Base-by-base conservation (phyloP, 768 basidiomycete species). In the Lactarius quietus region DNA sequence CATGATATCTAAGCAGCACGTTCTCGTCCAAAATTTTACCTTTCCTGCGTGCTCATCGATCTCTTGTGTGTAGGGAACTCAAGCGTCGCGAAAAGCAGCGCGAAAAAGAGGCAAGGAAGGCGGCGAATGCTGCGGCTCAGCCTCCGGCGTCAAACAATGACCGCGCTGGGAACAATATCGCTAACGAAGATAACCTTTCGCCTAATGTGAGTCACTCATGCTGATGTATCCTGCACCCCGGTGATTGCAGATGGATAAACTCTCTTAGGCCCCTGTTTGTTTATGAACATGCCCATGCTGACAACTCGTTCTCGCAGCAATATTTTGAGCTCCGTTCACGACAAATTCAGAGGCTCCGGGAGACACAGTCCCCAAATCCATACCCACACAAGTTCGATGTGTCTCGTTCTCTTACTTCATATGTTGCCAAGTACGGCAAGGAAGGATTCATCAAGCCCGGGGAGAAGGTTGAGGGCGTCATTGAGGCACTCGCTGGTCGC, bases 301-400 rank as follows among this genome's bases (percentile, higher is more conserved):
- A 63, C 29, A 55, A 23, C 6, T 23, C 7, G 3, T 15, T 52
- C 59, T 31, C 73, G 6, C 70, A 99, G 95, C 93, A 96, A 93
- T 99, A 98, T 82, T 96, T 89, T 74, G 95, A 98, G 73, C 79
- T 94, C 70, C 90, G 97, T 70, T 93, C 90, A 33, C 86, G 93
- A 56, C 87, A 92, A 71, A 94, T 99, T 71, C 84, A 87, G 68
- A 85, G 87, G 70, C 85, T 99, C 68, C 89, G 92, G 77, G 82
- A 88, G 73, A 90, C 91, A 33, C 89, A 90, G 75, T 76, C 83
- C 8, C 96, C 95, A 2, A 91, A 95, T 75, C 97, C 97, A 2
- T 99, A 98, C 80, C 97, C 97, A 8, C 97, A 99, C 88, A 99
- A 99, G 86, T 99, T 99, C 79, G 76, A 96, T 70, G 95, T 98